Conservation (phyloP, 2,329 filamentous ascomycete species). For the Volutella citrinella region DNA sequence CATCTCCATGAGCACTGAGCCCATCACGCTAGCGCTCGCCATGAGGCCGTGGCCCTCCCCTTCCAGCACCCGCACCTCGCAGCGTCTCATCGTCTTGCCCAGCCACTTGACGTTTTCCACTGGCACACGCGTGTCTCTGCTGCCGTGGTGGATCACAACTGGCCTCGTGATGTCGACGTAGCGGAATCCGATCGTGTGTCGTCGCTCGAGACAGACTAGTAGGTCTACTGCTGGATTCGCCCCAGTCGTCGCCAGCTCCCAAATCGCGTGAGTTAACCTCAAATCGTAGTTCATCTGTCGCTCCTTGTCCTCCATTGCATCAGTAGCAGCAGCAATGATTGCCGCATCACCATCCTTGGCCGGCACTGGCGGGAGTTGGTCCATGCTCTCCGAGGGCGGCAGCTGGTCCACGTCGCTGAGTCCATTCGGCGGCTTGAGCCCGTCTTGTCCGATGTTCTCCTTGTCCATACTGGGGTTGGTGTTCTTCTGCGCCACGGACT, state of each 20-base stretch:
- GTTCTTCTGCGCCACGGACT: constrained; percentile 32
- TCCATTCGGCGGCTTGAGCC: constrained; percentile 24
- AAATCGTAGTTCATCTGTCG: constrained; percentile 75
- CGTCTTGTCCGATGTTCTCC: constrained; percentile 40
- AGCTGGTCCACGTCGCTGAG: constrained; percentile 22
- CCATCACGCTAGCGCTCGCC: constrained; percentile 93
- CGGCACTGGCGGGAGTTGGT: constrained; percentile 36
- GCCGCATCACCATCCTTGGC: constrained; percentile 23
- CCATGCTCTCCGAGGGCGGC: constrained; percentile 46
- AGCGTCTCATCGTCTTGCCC: constrained; percentile 87
- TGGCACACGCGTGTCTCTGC: constrained; percentile 84
- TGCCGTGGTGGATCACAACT: constrained; percentile 92
- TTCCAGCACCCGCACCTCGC: constrained; percentile 86
- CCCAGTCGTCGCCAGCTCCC: constrained; percentile 85
- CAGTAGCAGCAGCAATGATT: constrained; percentile 51
- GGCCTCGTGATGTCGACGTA: constrained; percentile 93
- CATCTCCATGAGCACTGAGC: constrained; percentile 90
- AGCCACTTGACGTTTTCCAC: constrained; percentile 96
- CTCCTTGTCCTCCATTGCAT: constrained; percentile 65
- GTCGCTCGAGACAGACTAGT: constrained; percentile 85
- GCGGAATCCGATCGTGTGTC: constrained; percentile 89
- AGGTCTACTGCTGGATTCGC: constrained; percentile 94
- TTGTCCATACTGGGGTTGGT: constrained; percentile 43
- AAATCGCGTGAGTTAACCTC: constrained; percentile 87
- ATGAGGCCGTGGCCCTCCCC: constrained; percentile 94